A percentile compares a stretch with the other conserved stretches of the same genome.
Evolutionary conservation across 345 rosid species (phyloP).

Genomic region (Rhodomyrtus tomentosa): DNA sequence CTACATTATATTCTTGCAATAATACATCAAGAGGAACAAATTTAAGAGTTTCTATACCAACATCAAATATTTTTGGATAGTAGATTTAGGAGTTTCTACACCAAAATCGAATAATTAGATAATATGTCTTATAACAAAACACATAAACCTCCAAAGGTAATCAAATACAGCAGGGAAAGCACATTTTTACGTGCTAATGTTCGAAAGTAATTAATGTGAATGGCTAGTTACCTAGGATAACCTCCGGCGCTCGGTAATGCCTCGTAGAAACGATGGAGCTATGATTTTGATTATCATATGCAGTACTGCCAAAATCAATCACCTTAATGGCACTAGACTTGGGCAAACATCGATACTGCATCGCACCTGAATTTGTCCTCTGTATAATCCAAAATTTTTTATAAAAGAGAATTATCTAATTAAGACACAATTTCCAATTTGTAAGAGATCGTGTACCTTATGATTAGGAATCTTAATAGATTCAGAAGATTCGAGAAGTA

Average conservation of each 20-base stretch:
- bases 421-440: neutral
- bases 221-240: constrained; percentile 41
- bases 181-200: neutral
- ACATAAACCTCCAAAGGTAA: neutral
- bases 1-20: neutral
- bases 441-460: constrained; percentile 20
- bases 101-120: neutral
- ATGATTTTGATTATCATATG: constrained; percentile 43
- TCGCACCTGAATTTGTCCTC: constrained; percentile 10
- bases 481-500: constrained; percentile 50
- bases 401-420: neutral
- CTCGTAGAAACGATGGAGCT: constrained; percentile 51
- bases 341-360: constrained; percentile 40
- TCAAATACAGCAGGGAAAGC: neutral
- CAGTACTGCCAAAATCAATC: constrained; percentile 71
- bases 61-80: neutral
- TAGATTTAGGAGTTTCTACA: neutral
- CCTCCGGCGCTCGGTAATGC: constrained; percentile 74
- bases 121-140: neutral
- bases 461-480: constrained; percentile 43
- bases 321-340: constrained; percentile 68
- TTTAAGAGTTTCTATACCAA: neutral
- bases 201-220: neutral
- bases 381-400: constrained; percentile 9
- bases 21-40: neutral